Percentiles rank a stretch among this genome's conserved stretches.
These are phyloP conservation scores for Hyphochytrium catenoides DNA, from an alignment of 352 stramenopile genomes.

Conservation along the genomic window DNA sequence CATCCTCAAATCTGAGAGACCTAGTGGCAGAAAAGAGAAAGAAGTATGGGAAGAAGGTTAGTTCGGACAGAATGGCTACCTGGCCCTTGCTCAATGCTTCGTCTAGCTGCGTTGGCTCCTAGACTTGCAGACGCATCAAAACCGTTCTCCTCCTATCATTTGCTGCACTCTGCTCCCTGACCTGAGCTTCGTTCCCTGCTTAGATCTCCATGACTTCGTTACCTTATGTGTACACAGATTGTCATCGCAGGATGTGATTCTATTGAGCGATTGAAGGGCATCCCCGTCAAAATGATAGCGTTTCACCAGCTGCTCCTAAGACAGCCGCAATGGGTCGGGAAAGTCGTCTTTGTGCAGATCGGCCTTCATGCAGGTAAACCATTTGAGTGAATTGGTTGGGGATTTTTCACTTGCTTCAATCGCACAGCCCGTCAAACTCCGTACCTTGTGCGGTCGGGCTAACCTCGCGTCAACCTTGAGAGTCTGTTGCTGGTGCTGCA, in stretches of 20 bases:
- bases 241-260: slow-evolving; percentile 79
- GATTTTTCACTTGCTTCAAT: no score
- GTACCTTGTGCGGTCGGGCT: no score
- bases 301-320: slow-evolving; percentile 76
- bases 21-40: background rate
- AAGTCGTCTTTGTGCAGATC: slow-evolving; percentile 50
- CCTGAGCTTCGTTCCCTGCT: background rate
- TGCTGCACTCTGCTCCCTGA: background rate
- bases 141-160: background rate
- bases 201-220: slow-evolving; percentile 18
- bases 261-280: slow-evolving; percentile 84
- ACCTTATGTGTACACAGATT: slow-evolving; percentile 32
- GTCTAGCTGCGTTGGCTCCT: background rate
- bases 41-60: background rate
- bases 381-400: no score
- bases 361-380: slow-evolving; percentile 36
- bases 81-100: background rate
- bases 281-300: slow-evolving; percentile 87
- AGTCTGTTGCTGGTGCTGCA: no score
- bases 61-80: slow-evolving; percentile 1
- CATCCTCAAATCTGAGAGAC: background rate
- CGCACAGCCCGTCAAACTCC: no score
- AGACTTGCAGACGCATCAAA: slow-evolving; percentile 2
- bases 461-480: no score
- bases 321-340: slow-evolving; percentile 47